Evolutionary conservation across 768 basidiomycete species (phyloP), one percentile per base, ranked within the genome.

Genomic region (Lactarius pseudohatsudake): DNA sequence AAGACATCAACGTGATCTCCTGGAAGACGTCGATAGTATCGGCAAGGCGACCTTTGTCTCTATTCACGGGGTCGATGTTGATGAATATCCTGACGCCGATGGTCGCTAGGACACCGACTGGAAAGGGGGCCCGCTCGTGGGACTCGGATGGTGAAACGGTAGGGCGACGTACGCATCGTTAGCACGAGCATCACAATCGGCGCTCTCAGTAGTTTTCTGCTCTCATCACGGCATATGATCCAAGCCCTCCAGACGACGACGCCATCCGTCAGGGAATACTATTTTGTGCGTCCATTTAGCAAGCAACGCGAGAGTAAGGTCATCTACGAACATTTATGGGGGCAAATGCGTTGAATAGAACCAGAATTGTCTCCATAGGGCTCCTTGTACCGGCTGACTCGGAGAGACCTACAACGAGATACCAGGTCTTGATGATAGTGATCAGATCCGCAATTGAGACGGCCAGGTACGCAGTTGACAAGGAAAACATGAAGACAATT

Each of bases 181-280:
- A 58, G 16, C n/a, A 58, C 32, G 11, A 58, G 20, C 57, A 58
- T 58, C n/a, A 32, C 54, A 2, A 56, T 56, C 32, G 36, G 13
- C 57, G 15, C 38, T 15, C 1, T 22, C n/a, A 58, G n/a, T 9
- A 58, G n/a, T n/a, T 38, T 38, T 57, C 20, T 57, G 16, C 34
- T 2, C 38, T 58, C 57, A 22, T 58, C 57, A 3, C 57, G 57
- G 34, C 36, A 58, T 34, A 58, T n/a, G 20, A 40, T 7, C 57
- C 57, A 58, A 22, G 57, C 57, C 4, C 57, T 6, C 57, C 57
- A 58, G 11, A 58, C n/a, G 38, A 58, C 57, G n/a, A 58, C 57
- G n/a, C 20, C 57, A 40, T 58, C 57, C 34, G 34, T 58, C n/a
- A 58, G 13, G 22, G 15, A 2, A 16, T 38, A 58, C 57, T 58